phyloP scores from a whole-genome alignment of 2,329 filamentous ascomycete genomes.

The Microsporum ferrugineum region DNA sequence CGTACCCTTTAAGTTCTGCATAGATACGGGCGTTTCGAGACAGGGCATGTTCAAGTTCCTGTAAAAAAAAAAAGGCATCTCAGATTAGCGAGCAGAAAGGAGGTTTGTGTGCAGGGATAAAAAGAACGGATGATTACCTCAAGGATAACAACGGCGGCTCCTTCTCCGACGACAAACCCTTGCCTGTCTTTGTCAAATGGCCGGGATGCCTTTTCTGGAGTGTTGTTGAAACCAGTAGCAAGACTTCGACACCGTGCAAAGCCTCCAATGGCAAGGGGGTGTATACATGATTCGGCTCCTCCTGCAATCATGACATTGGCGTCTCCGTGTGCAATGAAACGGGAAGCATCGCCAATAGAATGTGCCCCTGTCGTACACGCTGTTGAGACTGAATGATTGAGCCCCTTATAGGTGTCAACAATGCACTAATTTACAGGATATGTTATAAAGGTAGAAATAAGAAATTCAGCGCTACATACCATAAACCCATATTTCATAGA shows the following conservation, averaged over 20 bases:
- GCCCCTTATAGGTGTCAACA: conserved; percentile 45
- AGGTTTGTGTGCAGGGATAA: neutral
- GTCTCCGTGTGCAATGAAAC: conserved; percentile 82
- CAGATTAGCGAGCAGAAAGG: neutral
- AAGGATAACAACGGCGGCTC: conserved; percentile 73
- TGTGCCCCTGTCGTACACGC: conserved; percentile 95
- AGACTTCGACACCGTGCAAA: conserved; percentile 82
- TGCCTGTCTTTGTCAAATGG: conserved; percentile 72
- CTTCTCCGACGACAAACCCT: conserved; percentile 90
- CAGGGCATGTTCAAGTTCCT: conserved; percentile 77
- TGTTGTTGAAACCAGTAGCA: conserved; percentile 66
- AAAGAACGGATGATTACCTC: conserved; percentile 42
- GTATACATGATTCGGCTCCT: conserved; percentile 87
- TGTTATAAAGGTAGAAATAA: neutral
- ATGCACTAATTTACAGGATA: neutral
- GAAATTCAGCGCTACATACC: conserved; percentile 24
- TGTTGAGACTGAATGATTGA: conserved; percentile 85
- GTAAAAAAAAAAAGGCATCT: neutral
- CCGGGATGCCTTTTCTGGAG: conserved; percentile 59
- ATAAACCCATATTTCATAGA: conserved; percentile 83
- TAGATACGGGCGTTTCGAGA: conserved; percentile 70
- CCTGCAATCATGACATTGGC: conserved; percentile 95
- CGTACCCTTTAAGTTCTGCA: conserved; percentile 80
- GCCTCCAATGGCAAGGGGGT: conserved; percentile 82
- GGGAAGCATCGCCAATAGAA: conserved; percentile 84